These are phyloP conservation scores for Hirschfeldia incana DNA, from an alignment of 345 rosid genomes.

Conservation along the genomic window DNA sequence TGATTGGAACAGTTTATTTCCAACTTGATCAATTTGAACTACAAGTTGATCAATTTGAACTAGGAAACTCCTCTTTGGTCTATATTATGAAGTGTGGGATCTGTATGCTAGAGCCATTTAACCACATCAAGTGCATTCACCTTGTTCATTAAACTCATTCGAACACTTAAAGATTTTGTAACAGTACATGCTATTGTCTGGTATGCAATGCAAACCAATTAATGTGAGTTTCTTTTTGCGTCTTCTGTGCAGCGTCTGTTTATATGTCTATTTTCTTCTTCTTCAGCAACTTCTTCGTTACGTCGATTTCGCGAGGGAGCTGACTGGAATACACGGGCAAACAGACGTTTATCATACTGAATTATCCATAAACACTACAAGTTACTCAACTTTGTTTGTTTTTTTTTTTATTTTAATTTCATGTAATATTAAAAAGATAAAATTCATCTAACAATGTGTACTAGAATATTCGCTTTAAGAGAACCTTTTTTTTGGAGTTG, in stretches of 20 bases:
- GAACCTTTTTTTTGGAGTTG: too few species aligned
- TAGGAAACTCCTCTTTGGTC: not conserved
- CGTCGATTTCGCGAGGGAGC: not conserved
- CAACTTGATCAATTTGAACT: not conserved
- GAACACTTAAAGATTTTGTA: not conserved
- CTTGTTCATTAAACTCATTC: not conserved
- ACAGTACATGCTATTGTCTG: constrained; percentile 1
- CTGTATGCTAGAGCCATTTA: not conserved
- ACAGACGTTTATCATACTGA: too few species aligned
- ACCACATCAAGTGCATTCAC: not conserved
- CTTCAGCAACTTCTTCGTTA: not conserved
- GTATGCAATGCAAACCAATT: not conserved
- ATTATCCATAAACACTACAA: not conserved
- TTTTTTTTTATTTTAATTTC: not conserved
- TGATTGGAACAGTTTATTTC: not conserved
- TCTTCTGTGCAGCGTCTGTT: not conserved
- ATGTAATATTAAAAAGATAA: not conserved
- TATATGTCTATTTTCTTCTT: not conserved
- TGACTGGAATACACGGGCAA: not conserved
- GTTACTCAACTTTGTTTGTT: not conserved
- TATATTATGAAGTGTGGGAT: not conserved
- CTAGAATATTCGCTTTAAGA: not conserved
- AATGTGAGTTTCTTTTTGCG: not conserved
- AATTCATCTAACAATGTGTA: not conserved
- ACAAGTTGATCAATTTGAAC: too few species aligned